A percentile compares a stretch with the other conserved stretches of the same genome.
These are phyloP conservation scores for Nissolia schottii DNA, from an alignment of 306 rosid genomes.

Conservation along the genomic window DNA sequence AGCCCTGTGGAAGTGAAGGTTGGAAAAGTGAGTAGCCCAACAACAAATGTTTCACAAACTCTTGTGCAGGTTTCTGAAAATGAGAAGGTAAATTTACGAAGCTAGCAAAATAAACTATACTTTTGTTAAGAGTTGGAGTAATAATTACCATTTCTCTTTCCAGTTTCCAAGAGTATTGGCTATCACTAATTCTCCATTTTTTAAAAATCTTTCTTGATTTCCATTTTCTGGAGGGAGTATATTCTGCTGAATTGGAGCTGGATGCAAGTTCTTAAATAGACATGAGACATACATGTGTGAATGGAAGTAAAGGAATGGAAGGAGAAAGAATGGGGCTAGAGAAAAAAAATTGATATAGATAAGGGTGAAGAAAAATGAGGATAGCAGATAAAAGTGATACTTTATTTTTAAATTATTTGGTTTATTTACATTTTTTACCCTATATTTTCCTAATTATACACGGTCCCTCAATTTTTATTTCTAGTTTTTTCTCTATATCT, in stretches of 20 bases:
- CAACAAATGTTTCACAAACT: slow-evolving; percentile 76
- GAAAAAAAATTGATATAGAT: background rate
- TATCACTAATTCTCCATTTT: background rate
- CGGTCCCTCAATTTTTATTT: background rate
- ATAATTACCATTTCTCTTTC: background rate
- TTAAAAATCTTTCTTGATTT: background rate
- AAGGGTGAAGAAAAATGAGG: background rate
- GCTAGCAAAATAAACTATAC: background rate
- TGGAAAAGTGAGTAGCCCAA: slow-evolving; percentile 90
- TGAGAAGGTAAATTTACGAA: slow-evolving; percentile 56
- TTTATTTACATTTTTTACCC: background rate
- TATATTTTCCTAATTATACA: background rate
- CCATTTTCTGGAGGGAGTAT: background rate
- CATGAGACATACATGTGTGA: background rate
- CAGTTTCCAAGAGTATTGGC: background rate
- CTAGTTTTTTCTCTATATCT: background rate
- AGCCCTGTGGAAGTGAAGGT: slow-evolving; percentile 77
- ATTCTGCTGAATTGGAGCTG: background rate
- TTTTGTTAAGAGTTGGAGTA: background rate
- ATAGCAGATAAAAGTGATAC: background rate
- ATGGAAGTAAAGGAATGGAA: background rate
- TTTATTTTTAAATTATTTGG: background rate
- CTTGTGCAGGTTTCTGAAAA: slow-evolving; percentile 70
- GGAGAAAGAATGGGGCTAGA: background rate
- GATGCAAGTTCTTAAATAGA: background rate